Conservation (phyloP, 1,284 basidiomycete species). For the Prillingera fragicola region DNA sequence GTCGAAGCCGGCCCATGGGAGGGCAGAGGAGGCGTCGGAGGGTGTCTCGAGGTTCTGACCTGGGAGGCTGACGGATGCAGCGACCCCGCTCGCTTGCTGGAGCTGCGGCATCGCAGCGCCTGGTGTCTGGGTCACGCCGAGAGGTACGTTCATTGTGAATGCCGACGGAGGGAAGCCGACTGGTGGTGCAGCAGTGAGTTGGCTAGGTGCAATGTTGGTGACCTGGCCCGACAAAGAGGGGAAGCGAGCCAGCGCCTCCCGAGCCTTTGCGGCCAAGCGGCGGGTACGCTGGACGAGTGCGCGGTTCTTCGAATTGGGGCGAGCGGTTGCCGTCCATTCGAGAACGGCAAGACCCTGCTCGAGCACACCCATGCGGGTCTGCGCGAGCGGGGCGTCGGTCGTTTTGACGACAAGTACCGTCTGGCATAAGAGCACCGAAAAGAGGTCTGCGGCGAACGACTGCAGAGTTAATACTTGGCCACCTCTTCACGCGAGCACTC, state of each 20-base stretch:
- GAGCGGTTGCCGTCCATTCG: conserved; percentile 14
- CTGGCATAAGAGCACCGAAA: conserved; percentile 18
- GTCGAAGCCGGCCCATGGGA: no score
- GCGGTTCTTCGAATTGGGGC: conserved; percentile 17
- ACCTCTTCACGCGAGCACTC: background rate
- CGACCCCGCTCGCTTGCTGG: background rate
- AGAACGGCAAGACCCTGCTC: conserved; percentile 16
- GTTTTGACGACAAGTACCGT: conserved; percentile 20
- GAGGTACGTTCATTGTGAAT: no score
- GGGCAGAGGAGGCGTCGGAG: background rate
- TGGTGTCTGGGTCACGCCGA: background rate
- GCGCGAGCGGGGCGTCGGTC: conserved; percentile 8
- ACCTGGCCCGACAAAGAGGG: no score
- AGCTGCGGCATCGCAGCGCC: background rate
- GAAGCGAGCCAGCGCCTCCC: conserved; percentile 5
- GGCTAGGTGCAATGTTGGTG: no score
- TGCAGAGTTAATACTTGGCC: background rate
- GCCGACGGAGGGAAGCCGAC: background rate
- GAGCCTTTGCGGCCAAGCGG: conserved; percentile 9
- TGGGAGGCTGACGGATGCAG: background rate
- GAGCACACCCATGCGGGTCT: conserved; percentile 8
- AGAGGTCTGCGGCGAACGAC: conserved; percentile 22
- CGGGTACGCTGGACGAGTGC: conserved; percentile 12
- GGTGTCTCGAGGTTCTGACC: background rate
- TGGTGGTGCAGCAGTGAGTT: background rate